Base-by-base conservation (phyloP, 202 grass and related monocot genomes). In the Schoenoplectus tabernaemontani region DNA sequence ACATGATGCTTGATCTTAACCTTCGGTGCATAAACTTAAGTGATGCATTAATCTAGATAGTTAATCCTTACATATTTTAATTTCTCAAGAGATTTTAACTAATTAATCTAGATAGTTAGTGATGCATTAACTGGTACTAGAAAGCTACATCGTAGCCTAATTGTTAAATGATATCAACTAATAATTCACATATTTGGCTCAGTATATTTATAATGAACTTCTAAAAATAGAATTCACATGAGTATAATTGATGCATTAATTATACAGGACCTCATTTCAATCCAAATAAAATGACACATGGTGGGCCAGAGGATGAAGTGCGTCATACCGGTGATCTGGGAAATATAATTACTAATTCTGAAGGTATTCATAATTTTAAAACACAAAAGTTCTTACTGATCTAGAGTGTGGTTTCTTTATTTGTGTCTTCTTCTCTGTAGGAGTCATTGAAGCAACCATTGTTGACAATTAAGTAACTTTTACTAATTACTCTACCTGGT, bases 301-400 rank as follows among this genome's bases (percentile, higher is more conserved):
- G 86, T 78, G 82, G 78, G 48, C 86, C 86, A 28, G 60, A 88
- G 83, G 78, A 88, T 72, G 77, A 88, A 84, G 26, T 84, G 41
- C 86, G 86, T 78, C 86, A 88, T 84, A 82, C 86, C n/a, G 86
- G 82, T 60, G 86, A 87, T 79, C 81, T 87, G 66, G 86, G 82
- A 84, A 84, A 84, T 51, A 81, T 82, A 11, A 33, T 88, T 82
- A 77, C 82, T 20, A 77, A 88, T 42, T 38, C 78, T 81, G 78
- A 84, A n/a, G 77, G 77, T 88, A 84, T 58, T 1, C 42, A 30
- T 83, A 78, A 47, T 24, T 17, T 46, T n/a, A 46, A 80, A 50
- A 20, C 9, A 48, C 20, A 62, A 5, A 79, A 6, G 3, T 80
- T 59, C 7, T 65, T n/a, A 1, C 37, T 59, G 8, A 28, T 69